Evolutionary conservation across 495 filamentous ascomycete genomes (phyloP).

Genomic region (Aspergillus sparsus): DNA sequence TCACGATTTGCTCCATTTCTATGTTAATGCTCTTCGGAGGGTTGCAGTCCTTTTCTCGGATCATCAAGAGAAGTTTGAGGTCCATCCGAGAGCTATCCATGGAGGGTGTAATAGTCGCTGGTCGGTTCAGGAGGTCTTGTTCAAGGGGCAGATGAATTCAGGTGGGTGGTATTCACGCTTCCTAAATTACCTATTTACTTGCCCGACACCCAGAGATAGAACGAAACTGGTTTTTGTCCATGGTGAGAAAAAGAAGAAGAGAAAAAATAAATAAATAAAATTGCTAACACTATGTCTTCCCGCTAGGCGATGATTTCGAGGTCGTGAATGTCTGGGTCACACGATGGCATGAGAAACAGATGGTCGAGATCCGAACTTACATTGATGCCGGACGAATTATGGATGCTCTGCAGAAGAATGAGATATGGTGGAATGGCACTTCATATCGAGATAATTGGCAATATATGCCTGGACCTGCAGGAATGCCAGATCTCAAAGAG

Average conservation of each 20-base stretch:
- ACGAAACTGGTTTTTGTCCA: not conserved
- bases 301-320: conserved; percentile 34
- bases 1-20: conserved; percentile 40
- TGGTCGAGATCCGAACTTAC: conserved; percentile 42
- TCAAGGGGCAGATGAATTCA: conserved; percentile 38
- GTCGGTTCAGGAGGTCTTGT: conserved; percentile 39
- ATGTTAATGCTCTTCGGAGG: conserved; percentile 39
- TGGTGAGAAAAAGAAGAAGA: not conserved
- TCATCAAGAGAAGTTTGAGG: conserved; percentile 38
- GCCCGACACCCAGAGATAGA: not conserved
- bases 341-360: conserved; percentile 36
- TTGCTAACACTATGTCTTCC: not conserved
- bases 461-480: conserved; percentile 41
- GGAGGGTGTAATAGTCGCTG: conserved; percentile 38
- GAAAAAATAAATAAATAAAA: too few relatives aligned
- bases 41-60: conserved; percentile 35
- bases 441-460: conserved; percentile 32
- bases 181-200: not conserved
- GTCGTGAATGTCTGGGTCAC: conserved; percentile 44
- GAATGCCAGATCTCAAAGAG: conserved; percentile 38
- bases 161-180: conserved; percentile 24
- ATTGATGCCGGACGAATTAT: conserved; percentile 35
- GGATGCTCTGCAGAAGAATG: conserved; percentile 37
- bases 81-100: conserved; percentile 38
- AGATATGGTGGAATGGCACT: conserved; percentile 42